Evolutionary conservation across 2,329 filamentous ascomycete species (phyloP).

Genomic region (Exophiala spinifera): DNA sequence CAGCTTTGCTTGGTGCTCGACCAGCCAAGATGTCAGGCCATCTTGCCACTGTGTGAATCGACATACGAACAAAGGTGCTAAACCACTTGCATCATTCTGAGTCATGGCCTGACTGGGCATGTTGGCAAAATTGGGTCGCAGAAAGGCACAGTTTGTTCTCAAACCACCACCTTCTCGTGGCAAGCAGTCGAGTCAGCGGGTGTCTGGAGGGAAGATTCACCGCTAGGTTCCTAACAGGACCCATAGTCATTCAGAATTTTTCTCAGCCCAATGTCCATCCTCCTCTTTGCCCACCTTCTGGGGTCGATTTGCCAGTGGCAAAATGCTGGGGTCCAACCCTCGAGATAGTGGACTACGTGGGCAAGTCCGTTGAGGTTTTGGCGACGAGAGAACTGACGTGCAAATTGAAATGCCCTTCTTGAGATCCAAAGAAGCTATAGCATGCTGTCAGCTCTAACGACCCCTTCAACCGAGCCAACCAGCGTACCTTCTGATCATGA

Average conservation of each 20-base stretch:
- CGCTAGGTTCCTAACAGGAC: background rate
- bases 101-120: too few species aligned
- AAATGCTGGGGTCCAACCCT: background rate
- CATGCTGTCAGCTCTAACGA: constrained; percentile 21
- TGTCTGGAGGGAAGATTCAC: background rate
- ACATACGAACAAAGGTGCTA: too few species aligned
- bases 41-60: background rate
- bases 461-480: background rate
- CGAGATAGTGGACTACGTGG: background rate
- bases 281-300: background rate
- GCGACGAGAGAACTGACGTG: constrained; percentile 14
- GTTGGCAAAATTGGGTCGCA: too few species aligned
- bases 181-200: background rate
- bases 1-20: background rate
- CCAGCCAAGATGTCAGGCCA: background rate
- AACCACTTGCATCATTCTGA: too few species aligned
- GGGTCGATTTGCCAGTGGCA: background rate
- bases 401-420: constrained; percentile 62
- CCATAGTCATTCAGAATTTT: background rate
- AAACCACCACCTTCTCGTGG: too few species aligned
- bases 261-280: background rate
- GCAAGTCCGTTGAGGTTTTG: constrained; percentile 1
- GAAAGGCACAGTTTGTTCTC: too few species aligned
- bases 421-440: constrained; percentile 68
- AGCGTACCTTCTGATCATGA: constrained; percentile 75